These are phyloP conservation scores for Diaporthe citriasiana DNA, from an alignment of 2,329 filamentous ascomycete species.

Conservation along the genomic window DNA sequence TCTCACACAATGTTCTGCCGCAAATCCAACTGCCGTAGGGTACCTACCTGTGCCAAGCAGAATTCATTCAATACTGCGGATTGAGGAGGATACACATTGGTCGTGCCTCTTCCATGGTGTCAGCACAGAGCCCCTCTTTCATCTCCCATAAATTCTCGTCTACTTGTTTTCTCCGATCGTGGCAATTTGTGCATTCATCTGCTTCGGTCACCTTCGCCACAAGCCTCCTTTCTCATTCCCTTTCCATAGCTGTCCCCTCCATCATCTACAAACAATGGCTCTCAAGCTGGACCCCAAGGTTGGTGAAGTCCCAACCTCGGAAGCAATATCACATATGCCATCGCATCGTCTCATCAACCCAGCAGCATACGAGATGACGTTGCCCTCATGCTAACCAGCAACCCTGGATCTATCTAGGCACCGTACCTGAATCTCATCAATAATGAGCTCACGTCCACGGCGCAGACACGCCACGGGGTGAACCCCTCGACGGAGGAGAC, in stretches of 20 bases:
- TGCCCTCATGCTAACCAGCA: background rate
- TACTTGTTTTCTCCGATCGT: background rate
- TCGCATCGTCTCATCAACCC: background rate
- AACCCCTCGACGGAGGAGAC: slow-evolving; percentile 63
- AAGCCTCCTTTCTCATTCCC: background rate
- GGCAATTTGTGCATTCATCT: background rate
- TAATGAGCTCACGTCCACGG: slow-evolving; percentile 59
- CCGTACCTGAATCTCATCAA: slow-evolving; percentile 64
- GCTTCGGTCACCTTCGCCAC: background rate
- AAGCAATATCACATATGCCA: slow-evolving; percentile 3
- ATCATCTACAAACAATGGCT: background rate
- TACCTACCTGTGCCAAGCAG: too few relatives aligned
- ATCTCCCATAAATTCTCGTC: background rate
- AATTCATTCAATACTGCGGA: background rate
- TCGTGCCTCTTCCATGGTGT: background rate
- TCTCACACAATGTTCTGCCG: background rate
- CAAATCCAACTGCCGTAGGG: background rate
- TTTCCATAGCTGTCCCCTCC: background rate
- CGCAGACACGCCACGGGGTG: slow-evolving; percentile 60
- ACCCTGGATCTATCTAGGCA: background rate
- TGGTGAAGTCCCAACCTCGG: background rate
- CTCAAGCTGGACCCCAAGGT: slow-evolving; percentile 3
- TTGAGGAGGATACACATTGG: background rate
- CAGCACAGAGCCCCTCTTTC: background rate
- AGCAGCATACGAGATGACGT: background rate